phyloP scores from a whole-genome alignment of 1,284 basidiomycete species.

The Ustilago tritici region DNA sequence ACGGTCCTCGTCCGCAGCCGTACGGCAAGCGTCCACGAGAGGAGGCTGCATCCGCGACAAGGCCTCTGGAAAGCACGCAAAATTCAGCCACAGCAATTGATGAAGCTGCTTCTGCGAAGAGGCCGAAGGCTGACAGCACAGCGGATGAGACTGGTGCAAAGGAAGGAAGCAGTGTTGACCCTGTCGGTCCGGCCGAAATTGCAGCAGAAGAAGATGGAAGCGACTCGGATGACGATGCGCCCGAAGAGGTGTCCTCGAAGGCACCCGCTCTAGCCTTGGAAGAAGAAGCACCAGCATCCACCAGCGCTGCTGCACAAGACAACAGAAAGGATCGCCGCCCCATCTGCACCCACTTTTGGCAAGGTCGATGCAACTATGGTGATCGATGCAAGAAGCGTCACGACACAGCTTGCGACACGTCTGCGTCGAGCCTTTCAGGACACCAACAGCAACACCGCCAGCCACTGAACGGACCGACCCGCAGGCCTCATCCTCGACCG shows the following conservation, averaged over 20 bases:
- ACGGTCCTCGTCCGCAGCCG: constrained; percentile 21
- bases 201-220: constrained; percentile 6
- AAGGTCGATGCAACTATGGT: constrained; percentile 60
- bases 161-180: background rate
- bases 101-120: background rate
- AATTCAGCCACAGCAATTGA: background rate
- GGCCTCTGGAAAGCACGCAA: background rate
- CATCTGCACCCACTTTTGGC: constrained; percentile 53
- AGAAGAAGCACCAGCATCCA: constrained; percentile 1
- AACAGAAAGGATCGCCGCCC: constrained; percentile 22
- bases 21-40: constrained; percentile 28
- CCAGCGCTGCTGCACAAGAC: background rate
- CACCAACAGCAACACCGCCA: constrained; percentile 26
- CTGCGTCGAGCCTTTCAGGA: background rate
- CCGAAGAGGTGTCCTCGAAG: constrained; percentile 38
- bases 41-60: background rate
- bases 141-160: background rate
- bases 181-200: background rate
- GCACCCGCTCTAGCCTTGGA: constrained; percentile 1
- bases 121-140: background rate
- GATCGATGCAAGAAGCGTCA: constrained; percentile 57
- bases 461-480: constrained; percentile 1
- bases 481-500: constrained; percentile 53
- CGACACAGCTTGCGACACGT: constrained; percentile 8
- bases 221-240: constrained; percentile 31